Percentiles rank a stretch among this genome's conserved stretches.
Evolutionary conservation across 2,329 filamentous ascomycete species (phyloP).

Genomic region (Alternaria conjuncta): DNA sequence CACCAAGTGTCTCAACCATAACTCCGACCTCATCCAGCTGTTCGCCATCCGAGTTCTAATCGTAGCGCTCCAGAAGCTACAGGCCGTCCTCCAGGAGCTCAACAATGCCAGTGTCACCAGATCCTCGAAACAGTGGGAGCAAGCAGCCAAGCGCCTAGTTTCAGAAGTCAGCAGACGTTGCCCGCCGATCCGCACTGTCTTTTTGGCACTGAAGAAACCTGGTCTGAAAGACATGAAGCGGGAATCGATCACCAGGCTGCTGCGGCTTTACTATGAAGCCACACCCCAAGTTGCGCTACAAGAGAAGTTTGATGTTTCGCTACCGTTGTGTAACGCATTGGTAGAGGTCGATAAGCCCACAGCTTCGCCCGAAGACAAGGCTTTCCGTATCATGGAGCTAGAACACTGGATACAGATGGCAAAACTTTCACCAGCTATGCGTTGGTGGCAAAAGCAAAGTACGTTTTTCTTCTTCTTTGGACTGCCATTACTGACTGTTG

Average conservation of each 20-base stretch:
- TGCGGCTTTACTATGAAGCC: conserved; percentile 85
- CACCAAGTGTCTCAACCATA: conserved; percentile 77
- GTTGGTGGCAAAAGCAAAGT: conserved; percentile 82
- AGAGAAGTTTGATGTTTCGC: conserved; percentile 87
- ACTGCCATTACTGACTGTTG: conserved; percentile 12
- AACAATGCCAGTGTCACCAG: conserved; percentile 51
- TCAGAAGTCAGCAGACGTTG: conserved; percentile 79
- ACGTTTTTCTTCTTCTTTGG: conserved; percentile 16
- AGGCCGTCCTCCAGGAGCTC: conserved; percentile 67
- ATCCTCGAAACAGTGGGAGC: conserved; percentile 66
- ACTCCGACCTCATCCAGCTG: conserved; percentile 79
- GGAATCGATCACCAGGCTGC: conserved; percentile 77
- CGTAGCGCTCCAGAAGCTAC: conserved; percentile 79
- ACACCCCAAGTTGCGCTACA: conserved; percentile 79
- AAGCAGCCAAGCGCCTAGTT: conserved; percentile 70
- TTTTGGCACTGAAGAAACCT: conserved; percentile 74
- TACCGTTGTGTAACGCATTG: conserved; percentile 73
- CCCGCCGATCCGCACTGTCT: conserved; percentile 81
- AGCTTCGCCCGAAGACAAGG: conserved; percentile 53
- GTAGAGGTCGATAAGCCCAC: conserved; percentile 60
- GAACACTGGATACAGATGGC: conserved; percentile 84
- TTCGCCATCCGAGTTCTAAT: conserved; percentile 83
- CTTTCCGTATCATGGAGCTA: conserved; percentile 74
- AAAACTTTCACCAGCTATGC: conserved; percentile 79
- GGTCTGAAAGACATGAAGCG: conserved; percentile 75